These are phyloP conservation scores for Aspergillus jensenii DNA, from an alignment of 2,329 filamentous ascomycete species.

Conservation along the genomic window DNA sequence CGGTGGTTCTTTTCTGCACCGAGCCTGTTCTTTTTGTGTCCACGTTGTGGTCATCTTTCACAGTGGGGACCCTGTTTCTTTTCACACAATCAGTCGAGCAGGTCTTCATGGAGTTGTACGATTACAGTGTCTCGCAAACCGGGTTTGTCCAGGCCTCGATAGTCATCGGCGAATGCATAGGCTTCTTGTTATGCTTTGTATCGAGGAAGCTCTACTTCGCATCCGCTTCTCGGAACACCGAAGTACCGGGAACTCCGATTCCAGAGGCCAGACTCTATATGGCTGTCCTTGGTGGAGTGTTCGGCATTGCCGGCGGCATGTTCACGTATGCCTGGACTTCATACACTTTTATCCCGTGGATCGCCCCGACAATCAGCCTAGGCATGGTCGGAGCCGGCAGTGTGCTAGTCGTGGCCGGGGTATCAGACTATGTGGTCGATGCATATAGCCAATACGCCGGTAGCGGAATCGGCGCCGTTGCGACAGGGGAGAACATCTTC, in stretches of 20 bases:
- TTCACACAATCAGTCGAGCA: slow-evolving; percentile 46
- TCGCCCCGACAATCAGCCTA: slow-evolving; percentile 33
- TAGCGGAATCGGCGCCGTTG: slow-evolving; percentile 47
- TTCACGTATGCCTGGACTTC: slow-evolving; percentile 40
- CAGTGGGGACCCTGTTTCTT: slow-evolving; percentile 44
- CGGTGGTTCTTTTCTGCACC: slow-evolving; percentile 39
- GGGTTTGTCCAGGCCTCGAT: slow-evolving; percentile 44
- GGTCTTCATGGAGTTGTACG: slow-evolving; percentile 38
- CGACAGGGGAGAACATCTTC: slow-evolving; percentile 45
- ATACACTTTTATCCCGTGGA: slow-evolving; percentile 33
- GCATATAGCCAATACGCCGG: slow-evolving; percentile 51
- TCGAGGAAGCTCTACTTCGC: slow-evolving; percentile 24
- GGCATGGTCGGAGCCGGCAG: slow-evolving; percentile 44
- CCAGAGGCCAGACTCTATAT: slow-evolving; percentile 46
- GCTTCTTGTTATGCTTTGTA: slow-evolving; percentile 33
- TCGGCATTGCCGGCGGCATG: slow-evolving; percentile 38
- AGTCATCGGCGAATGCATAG: slow-evolving; percentile 43
- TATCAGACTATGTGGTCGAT: slow-evolving; percentile 51
- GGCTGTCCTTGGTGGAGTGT: slow-evolving; percentile 34
- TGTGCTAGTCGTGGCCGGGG: slow-evolving; percentile 46
- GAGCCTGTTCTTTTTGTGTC: slow-evolving; percentile 46
- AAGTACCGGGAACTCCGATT: slow-evolving; percentile 41
- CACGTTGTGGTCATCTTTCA: slow-evolving; percentile 46
- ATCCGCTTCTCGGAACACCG: slow-evolving; percentile 38
- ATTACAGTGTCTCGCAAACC: slow-evolving; percentile 29